Conservation (phyloP, 78 protist species). For the slime mould (Dictyostelium discoideum) region dicty_2.7 NC_007088.5:3093501-3094000, state of each 20-base stretch:
- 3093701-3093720: conserved; percentile 41
- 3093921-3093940: neutral
- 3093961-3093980: neutral
- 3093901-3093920: conserved; percentile 15
- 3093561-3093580: neutral
- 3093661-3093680: conserved; percentile 60
- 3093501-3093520: neutral
- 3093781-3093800: neutral
- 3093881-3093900: conserved; percentile 16
- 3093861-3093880: too few relatives aligned
- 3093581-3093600: conserved; percentile 72
- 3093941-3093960: conserved; percentile 7
- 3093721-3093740: neutral
- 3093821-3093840: neutral
- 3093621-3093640: conserved; percentile 32
- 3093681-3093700: conserved; percentile 70
- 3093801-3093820: neutral
- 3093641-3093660: neutral
- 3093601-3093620: conserved; percentile 72
- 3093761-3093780: neutral
- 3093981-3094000: conserved; percentile 29
- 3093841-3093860: neutral
- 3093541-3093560: neutral
- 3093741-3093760: neutral
- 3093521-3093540: neutral